Conservation (phyloP, 2,329 filamentous ascomycete genomes). For the Lanzia echinophila region DNA sequence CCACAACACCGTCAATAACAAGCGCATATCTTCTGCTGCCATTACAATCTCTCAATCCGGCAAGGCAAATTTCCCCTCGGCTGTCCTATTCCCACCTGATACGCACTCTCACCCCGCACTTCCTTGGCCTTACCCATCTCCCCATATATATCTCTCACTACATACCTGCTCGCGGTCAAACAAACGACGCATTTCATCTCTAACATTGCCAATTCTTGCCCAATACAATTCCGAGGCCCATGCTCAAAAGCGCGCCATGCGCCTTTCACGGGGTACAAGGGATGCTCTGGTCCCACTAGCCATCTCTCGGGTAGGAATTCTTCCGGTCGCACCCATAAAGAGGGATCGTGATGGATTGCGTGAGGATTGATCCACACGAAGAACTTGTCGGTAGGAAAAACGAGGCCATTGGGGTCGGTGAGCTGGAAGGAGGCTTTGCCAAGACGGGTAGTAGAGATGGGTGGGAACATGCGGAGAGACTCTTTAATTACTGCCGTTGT, state of each 20-base stretch:
- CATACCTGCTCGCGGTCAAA: background rate
- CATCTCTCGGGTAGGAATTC: background rate
- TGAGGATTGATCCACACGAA: background rate
- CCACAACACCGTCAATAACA: too few species aligned
- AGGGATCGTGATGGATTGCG: background rate
- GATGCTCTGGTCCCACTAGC: background rate
- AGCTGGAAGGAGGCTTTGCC: background rate
- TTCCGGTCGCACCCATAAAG: background rate
- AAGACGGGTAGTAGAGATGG: background rate
- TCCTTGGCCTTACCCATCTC: too few species aligned
- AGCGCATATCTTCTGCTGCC: too few species aligned
- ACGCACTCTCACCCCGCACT: too few species aligned
- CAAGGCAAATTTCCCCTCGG: too few species aligned
- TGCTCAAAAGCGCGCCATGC: background rate
- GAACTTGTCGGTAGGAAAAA: background rate
- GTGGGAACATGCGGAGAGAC: slow-evolving; percentile 13
- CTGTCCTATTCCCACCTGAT: too few species aligned
- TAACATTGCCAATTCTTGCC: background rate
- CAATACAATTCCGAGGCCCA: background rate
- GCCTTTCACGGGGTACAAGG: background rate
- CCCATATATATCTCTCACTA: too few species aligned
- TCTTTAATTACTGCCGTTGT: slow-evolving; percentile 18
- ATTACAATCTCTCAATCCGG: too few species aligned
- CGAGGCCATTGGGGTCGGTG: background rate
- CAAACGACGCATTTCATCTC: background rate